phyloP scores from a whole-genome alignment of 768 basidiomycete species.

The Suillus occidentalis region DNA sequence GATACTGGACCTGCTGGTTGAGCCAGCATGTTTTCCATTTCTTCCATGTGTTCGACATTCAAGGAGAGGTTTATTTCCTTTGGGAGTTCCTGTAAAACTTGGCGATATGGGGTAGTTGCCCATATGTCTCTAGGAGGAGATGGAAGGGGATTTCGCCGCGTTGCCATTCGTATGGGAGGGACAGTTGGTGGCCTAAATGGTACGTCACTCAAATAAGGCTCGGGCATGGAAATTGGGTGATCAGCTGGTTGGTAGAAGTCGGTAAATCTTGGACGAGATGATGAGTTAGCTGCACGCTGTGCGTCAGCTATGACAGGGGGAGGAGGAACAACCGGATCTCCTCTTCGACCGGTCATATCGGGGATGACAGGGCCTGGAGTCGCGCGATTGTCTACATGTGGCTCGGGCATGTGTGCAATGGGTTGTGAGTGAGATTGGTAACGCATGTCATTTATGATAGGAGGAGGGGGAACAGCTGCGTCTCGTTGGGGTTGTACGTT shows the following conservation, averaged over 20 bases:
- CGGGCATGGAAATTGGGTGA: slow-evolving; percentile 6
- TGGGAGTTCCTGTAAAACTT: slow-evolving; percentile 50
- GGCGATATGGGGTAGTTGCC: slow-evolving; percentile 54
- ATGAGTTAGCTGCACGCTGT: slow-evolving; percentile 14
- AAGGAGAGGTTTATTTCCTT: slow-evolving; percentile 34
- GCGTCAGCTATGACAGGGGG: slow-evolving; percentile 18
- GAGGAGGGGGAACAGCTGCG: not conserved
- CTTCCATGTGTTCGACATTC: slow-evolving; percentile 13
- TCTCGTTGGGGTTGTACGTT: not conserved
- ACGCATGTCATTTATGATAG: not conserved
- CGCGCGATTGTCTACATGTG: not conserved
- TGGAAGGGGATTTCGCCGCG: slow-evolving; percentile 58
- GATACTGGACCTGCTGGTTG: slow-evolving; percentile 25
- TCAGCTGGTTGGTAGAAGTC: slow-evolving; percentile 27
- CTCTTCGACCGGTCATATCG: slow-evolving; percentile 8
- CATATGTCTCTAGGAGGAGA: slow-evolving; percentile 61
- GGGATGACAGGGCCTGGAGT: slow-evolving; percentile 17
- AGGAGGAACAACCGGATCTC: slow-evolving; percentile 18
- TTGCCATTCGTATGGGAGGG: slow-evolving; percentile 11
- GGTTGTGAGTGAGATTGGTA: not conserved
- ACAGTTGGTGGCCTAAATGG: slow-evolving; percentile 12
- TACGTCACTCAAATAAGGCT: not conserved
- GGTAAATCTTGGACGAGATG: slow-evolving; percentile 25
- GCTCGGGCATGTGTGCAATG: slow-evolving; percentile 22
- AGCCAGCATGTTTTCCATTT: slow-evolving; percentile 11